Evolutionary conservation across 2,329 filamentous ascomycete species (phyloP), one percentile per base, ranked within the genome.

Genomic region (Claviceps arundinis): DNA sequence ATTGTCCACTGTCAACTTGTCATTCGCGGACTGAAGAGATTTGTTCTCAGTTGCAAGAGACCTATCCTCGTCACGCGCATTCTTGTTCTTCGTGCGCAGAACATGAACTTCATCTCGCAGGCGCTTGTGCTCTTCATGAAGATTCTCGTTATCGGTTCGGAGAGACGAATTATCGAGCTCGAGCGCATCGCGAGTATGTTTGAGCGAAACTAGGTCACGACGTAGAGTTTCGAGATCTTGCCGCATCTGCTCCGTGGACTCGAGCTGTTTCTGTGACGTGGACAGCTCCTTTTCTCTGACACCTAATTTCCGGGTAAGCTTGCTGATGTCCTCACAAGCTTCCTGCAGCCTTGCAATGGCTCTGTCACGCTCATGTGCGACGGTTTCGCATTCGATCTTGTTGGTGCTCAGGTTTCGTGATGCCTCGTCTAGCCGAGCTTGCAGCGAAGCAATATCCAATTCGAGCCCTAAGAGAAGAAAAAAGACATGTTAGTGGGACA

Each of bases 361-460:
- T 47, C 80, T 78, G 57, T 87, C 82, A 34, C 81, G 76, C 64
- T 87, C 84, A 34, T 77, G 73, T 3, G 74, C 73, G 43, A 85
- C 67, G 3, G 80, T 76, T 55, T 83, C 78, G 54, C 77, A 81
- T 55, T 81, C 76, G 50, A 82, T 80, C 49, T 85, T 80, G 38
- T 76, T 73, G n/a, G 80, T 72, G 55, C 75, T 79, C 24, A 78
- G 70, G 60, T 83, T 83, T 45, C 77, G 77, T 51, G 81, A 80
- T 40, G 78, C 73, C 56, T 82, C 74, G 54, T 84, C 80, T 1
- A 87, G 68, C 16, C 78, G 80, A 7, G 74, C 70, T 59, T 84
- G 78, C 40, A 86, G 68, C 19, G 78, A 73, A 47, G 78, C 73
- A 44, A 86, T 69, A 59, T 80, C 73, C 26, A 76, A 69, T 61